Conservation (phyloP, 1,284 basidiomycete genomes). For the Ceratorhiza oryzae-sativae region DNA sequence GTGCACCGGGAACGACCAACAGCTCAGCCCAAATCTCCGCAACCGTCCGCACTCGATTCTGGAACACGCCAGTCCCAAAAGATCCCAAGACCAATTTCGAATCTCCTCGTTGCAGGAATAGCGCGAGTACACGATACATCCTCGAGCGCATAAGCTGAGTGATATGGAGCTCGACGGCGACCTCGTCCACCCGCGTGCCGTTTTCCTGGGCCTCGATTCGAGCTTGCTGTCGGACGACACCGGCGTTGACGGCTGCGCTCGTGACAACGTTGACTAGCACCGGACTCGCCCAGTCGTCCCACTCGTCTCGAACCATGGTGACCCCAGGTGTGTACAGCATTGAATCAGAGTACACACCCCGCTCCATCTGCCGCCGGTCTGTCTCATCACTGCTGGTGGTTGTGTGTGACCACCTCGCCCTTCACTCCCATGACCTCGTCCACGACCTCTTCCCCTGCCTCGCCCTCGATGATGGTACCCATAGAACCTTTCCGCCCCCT, state of each 20-base stretch:
- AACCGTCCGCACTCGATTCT: slow-evolving; percentile 63
- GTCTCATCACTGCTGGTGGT: slow-evolving; percentile 51
- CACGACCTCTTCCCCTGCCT: slow-evolving; percentile 1
- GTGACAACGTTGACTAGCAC: slow-evolving; percentile 67
- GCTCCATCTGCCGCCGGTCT: slow-evolving; percentile 57
- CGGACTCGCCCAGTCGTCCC: slow-evolving; percentile 62
- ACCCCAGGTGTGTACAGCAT: slow-evolving; percentile 72
- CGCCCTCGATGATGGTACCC: slow-evolving; percentile 54
- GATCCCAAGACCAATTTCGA: slow-evolving; percentile 69
- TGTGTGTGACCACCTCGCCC: background rate
- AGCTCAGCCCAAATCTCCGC: slow-evolving; percentile 68
- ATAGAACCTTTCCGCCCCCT: slow-evolving; percentile 63
- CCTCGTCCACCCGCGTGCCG: slow-evolving; percentile 50
- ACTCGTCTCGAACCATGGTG: slow-evolving; percentile 63
- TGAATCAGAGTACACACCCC: slow-evolving; percentile 60
- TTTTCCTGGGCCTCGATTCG: slow-evolving; percentile 44
- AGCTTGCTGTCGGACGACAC: slow-evolving; percentile 57
- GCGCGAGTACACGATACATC: slow-evolving; percentile 67
- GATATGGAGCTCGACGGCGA: slow-evolving; percentile 58
- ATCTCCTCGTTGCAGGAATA: slow-evolving; percentile 67
- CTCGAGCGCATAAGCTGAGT: slow-evolving; percentile 66
- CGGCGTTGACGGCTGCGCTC: slow-evolving; percentile 73
- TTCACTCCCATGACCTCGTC: background rate
- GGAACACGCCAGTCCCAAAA: slow-evolving; percentile 77
- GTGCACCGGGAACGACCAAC: slow-evolving; percentile 55